These are phyloP conservation scores for Coemansia nantahalensis DNA, from an alignment of 192 early-diverging fungal species.

Conservation along the genomic window DNA sequence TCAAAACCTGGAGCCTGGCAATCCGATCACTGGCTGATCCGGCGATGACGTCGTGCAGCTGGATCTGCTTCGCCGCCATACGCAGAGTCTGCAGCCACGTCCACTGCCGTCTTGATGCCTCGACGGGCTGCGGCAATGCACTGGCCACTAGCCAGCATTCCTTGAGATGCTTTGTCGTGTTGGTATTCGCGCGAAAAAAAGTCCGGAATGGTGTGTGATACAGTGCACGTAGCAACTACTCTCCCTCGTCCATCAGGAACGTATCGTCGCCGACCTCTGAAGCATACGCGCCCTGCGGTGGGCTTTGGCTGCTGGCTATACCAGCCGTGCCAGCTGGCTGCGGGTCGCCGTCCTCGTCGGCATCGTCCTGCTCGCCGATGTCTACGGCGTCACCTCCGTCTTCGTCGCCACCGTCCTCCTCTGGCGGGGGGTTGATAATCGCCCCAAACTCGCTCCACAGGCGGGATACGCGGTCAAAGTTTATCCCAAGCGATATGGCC, in stretches of 20 bases:
- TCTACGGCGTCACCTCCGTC: conserved; percentile 4
- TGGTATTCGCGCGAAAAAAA: neutral
- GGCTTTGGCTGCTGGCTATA: neutral
- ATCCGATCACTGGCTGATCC: too few relatives aligned
- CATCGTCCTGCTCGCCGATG: neutral
- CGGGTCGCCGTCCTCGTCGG: neutral
- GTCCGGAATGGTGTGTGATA: too few relatives aligned
- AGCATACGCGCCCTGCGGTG: too few relatives aligned
- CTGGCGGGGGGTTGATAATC: conserved; percentile 35
- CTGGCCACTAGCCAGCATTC: too few relatives aligned
- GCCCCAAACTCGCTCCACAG: conserved; percentile 46
- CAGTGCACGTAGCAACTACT: neutral
- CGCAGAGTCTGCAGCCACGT: too few relatives aligned
- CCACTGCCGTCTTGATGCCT: too few relatives aligned
- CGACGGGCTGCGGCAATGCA: too few relatives aligned
- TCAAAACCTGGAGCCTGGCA: too few relatives aligned
- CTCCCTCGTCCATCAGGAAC: conserved; percentile 4
- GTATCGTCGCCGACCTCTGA: too few relatives aligned
- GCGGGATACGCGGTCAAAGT: conserved; percentile 34
- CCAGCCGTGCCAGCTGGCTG: neutral
- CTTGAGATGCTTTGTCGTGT: too few relatives aligned
- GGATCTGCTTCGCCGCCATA: too few relatives aligned
- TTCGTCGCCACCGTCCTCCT: conserved; percentile 11
- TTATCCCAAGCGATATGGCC: conserved; percentile 34
- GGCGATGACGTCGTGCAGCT: too few relatives aligned